A percentile compares a stretch with the other conserved stretches of the same genome.
Conservation (phyloP, 192 early-diverging fungal genomes). For the Rhizophlyctis rosea region DNA sequence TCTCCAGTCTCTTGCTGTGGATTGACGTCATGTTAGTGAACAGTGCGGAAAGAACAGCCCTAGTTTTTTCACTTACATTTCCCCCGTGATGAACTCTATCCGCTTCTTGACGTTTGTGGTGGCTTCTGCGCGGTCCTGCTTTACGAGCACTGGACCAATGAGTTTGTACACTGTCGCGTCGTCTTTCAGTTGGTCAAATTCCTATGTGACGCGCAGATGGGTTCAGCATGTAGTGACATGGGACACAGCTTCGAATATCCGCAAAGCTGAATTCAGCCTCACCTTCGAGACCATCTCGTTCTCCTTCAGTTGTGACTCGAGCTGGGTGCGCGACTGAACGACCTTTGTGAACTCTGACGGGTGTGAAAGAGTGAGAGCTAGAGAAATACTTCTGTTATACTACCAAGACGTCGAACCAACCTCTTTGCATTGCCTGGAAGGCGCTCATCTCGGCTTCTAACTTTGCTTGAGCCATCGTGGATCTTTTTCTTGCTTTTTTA, state of each 20-base stretch:
- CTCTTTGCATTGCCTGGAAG: conserved; percentile 72
- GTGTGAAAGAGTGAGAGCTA: not conserved
- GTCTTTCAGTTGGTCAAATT: conserved; percentile 80
- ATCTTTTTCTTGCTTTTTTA: too few relatives aligned
- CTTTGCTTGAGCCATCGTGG: conserved; percentile 32
- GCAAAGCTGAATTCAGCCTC: too few relatives aligned
- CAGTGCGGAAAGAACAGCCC: not conserved
- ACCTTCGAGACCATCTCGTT: conserved; percentile 89
- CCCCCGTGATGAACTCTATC: conserved; percentile 80
- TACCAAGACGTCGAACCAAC: conserved; percentile 29
- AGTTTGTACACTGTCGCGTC: conserved; percentile 91
- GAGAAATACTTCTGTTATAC: not conserved
- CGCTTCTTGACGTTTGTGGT: conserved; percentile 88
- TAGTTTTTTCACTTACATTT: conserved; percentile 65
- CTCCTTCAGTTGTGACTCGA: conserved; percentile 95
- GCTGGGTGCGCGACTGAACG: conserved; percentile 69
- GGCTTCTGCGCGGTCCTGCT: conserved; percentile 87
- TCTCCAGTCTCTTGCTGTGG: conserved; percentile 75
- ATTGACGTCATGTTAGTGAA: not conserved
- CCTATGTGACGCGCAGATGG: conserved; percentile 41
- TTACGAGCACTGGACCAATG: conserved; percentile 92
- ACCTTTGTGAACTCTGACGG: conserved; percentile 69
- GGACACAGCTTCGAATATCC: too few relatives aligned
- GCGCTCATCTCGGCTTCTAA: conserved; percentile 70
- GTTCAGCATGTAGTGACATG: too few relatives aligned